Evolutionary conservation across 805 yeast genomes (phyloP), one percentile per base, ranked within the genome.

Genomic region (Scheffersomyces amazonensis): DNA sequence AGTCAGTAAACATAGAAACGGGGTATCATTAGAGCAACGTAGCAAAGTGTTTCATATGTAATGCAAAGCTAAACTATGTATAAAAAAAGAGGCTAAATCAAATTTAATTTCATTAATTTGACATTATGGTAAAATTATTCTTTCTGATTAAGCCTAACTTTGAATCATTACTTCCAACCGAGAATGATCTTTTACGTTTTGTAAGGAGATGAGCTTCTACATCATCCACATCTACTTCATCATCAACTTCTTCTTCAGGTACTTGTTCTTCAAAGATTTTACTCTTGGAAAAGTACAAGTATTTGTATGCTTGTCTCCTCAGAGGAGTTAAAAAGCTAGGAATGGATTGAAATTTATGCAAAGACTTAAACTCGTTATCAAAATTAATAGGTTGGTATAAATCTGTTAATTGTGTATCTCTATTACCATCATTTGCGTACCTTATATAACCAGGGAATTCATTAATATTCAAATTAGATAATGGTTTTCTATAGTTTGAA

Each of bases 131-230:
- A 37, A 63, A 62, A 16, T 50, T 53, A 43, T 54, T 62, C 44
- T 64, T 65, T 39, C 47, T 59, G 19, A 67, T 60, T 29, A 67
- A 54, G 25, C 50, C 50, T 35, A 53, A 48, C 46, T 66, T 67
- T 32, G 62, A 50, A 25, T 56, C 62, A 46, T 67, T 67, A 31
- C 57, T 62, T 2, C 72, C 73, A 18, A 64, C 66, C 16, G 71
- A 66, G 47, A 59, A 47, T 17, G 69, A 57, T 35, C 73, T 52
- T 37, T 53, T 58, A 39, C 58, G 62, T 24, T 32, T 35, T 2
- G 16, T 31, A 5, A 24, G 10, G 10, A 34, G 21, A 9, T 34
- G 33, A 5, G 16, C 16, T 13, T 40, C 43, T 36, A 39, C 42
- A 12, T 43, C 48, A 20, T 51, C 53, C 15, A 35, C 16, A 16